Conservation (phyloP, 345 rosid genomes). For the Salix brachista region DNA sequence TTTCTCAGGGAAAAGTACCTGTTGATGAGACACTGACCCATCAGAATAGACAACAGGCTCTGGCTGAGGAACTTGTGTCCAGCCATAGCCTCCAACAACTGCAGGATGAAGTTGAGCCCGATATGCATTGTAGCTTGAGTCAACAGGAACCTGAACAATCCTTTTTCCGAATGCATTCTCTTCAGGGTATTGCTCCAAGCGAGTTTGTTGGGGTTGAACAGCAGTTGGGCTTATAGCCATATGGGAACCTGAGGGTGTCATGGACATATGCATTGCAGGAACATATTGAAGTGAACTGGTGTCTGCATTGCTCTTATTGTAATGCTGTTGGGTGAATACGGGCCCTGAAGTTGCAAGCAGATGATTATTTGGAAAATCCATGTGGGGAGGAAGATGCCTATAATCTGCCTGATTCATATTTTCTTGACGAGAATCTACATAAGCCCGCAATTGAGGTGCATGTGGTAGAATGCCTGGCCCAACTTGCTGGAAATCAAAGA, state of each 20-base stretch:
- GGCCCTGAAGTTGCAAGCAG: slow-evolving; percentile 32
- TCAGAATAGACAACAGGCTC: slow-evolving; percentile 46
- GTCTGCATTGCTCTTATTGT: slow-evolving; percentile 24
- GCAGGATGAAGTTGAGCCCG: slow-evolving; percentile 33
- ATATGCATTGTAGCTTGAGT: slow-evolving; percentile 39
- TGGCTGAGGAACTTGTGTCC: slow-evolving; percentile 38
- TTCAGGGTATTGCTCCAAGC: slow-evolving; percentile 35
- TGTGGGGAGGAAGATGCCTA: slow-evolving; percentile 34
- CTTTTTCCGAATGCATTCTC: slow-evolving; percentile 38
- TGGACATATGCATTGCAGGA: slow-evolving; percentile 45
- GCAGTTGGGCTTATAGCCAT: slow-evolving; percentile 41
- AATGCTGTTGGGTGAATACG: slow-evolving; percentile 37
- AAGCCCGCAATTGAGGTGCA: slow-evolving; percentile 28
- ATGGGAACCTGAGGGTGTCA: slow-evolving; percentile 38
- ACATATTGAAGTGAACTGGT: slow-evolving; percentile 38
- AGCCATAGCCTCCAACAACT: slow-evolving; percentile 46
- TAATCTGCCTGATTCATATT: slow-evolving; percentile 30
- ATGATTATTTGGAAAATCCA: slow-evolving; percentile 41
- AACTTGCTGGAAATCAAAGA: slow-evolving; percentile 35
- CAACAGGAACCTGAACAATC: slow-evolving; percentile 50
- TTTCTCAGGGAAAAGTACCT: slow-evolving; percentile 33
- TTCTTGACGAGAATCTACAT: slow-evolving; percentile 44
- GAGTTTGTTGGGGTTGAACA: slow-evolving; percentile 41
- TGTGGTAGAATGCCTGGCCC: slow-evolving; percentile 26
- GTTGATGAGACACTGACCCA: slow-evolving; percentile 39